Conservation (phyloP, 1,284 basidiomycete genomes). For the Lentinula novae-zelandiae region DNA sequence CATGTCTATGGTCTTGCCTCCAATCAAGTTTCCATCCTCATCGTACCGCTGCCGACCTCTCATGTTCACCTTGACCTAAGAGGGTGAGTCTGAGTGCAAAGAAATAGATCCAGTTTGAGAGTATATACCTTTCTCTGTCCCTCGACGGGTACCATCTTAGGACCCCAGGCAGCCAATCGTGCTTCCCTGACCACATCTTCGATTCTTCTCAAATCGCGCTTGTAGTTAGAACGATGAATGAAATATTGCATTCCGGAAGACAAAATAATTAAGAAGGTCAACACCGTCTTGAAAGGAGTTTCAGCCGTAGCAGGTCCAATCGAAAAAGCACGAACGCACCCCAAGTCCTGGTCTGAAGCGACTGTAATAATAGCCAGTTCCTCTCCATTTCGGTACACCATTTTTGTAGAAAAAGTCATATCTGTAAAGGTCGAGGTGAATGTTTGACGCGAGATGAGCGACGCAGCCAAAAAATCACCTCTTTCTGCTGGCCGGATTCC, state of each 20-base stretch:
- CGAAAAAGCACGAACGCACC: slow-evolving; percentile 21
- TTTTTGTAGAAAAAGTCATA: slow-evolving; percentile 93
- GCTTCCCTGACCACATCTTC: slow-evolving; percentile 65
- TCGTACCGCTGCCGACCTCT: slow-evolving; percentile 50
- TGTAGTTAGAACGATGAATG: slow-evolving; percentile 75
- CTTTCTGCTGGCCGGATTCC: slow-evolving; percentile 72
- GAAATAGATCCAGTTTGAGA: neutral
- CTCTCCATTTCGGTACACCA: slow-evolving; percentile 86
- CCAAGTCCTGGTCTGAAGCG: slow-evolving; percentile 88
- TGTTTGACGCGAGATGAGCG: neutral
- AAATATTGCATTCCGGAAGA: slow-evolving; percentile 79
- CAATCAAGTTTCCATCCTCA: slow-evolving; percentile 48
- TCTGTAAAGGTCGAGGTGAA: slow-evolving; percentile 31
- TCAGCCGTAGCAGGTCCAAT: neutral
- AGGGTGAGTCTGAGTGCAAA: neutral
- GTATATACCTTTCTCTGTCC: slow-evolving; percentile 61
- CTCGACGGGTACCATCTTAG: slow-evolving; percentile 55
- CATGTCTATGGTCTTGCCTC: slow-evolving; percentile 63
- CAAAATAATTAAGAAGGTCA: slow-evolving; percentile 70
- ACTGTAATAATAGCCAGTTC: slow-evolving; percentile 87
- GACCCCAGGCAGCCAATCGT: slow-evolving; percentile 70
- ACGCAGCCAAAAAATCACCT: slow-evolving; percentile 40
- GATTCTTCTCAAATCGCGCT: slow-evolving; percentile 67
- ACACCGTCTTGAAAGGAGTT: slow-evolving; percentile 50
- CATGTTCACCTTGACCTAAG: slow-evolving; percentile 66